phyloP scores from a whole-genome alignment of 768 basidiomycete species.

The Dioszegia hungarica region DNA sequence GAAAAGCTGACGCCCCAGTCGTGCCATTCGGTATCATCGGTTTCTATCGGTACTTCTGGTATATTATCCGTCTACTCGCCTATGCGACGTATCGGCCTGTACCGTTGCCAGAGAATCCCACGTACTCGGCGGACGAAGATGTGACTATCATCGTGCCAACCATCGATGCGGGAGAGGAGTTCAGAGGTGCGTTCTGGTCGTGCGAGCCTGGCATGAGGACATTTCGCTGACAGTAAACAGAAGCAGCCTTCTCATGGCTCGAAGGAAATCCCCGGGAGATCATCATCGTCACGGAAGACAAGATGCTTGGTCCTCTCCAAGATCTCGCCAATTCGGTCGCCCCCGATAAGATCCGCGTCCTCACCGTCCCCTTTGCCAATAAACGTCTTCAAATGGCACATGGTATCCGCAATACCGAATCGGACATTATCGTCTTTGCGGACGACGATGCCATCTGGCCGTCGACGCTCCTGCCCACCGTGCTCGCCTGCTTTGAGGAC shows the following conservation, averaged over 20 bases:
- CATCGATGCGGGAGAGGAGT: slow-evolving; percentile 92
- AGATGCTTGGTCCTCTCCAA: slow-evolving; percentile 82
- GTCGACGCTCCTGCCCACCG: slow-evolving; percentile 77
- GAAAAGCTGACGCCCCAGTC: slow-evolving; percentile 54
- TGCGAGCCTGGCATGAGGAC: no score
- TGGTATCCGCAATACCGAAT: slow-evolving; percentile 82
- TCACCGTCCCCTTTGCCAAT: slow-evolving; percentile 88
- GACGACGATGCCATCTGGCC: slow-evolving; percentile 98
- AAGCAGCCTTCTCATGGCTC: slow-evolving; percentile 87
- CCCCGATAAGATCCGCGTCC: slow-evolving; percentile 69
- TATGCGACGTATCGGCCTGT: slow-evolving; percentile 77
- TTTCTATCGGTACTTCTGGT: slow-evolving; percentile 93
- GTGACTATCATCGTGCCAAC: slow-evolving; percentile 95
- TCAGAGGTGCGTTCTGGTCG: slow-evolving; percentile 55
- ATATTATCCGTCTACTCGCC: slow-evolving; percentile 75
- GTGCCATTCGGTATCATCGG: slow-evolving; percentile 53
- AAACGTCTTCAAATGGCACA: slow-evolving; percentile 91
- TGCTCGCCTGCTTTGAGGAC: slow-evolving; percentile 89
- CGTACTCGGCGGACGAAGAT: slow-evolving; percentile 83
- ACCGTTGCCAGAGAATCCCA: slow-evolving; percentile 81
- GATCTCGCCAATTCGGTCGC: slow-evolving; percentile 83
- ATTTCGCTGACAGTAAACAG: slow-evolving; percentile 42
- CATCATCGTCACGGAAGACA: slow-evolving; percentile 73
- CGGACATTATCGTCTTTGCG: slow-evolving; percentile 90
- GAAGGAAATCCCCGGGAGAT: slow-evolving; percentile 83